These are phyloP conservation scores for Cymbopogon citratus DNA, from an alignment of 176 grass and related monocot species.

Conservation along the genomic window DNA sequence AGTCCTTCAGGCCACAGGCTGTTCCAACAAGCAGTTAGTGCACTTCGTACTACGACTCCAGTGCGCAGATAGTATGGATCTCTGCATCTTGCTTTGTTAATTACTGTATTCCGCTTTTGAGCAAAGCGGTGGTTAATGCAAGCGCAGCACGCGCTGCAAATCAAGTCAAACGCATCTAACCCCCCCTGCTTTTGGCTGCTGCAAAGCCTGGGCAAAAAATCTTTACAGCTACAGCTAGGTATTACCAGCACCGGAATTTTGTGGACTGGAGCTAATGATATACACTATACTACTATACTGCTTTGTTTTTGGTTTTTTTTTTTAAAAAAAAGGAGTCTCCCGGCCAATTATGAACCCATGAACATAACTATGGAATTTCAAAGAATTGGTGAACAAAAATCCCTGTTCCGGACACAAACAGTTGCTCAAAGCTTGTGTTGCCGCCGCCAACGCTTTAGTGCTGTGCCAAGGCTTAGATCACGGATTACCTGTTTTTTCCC, in stretches of 20 bases:
- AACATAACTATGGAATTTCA: too few relatives aligned
- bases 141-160: neutral
- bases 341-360: too few relatives aligned
- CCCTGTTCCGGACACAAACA: too few relatives aligned
- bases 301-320: too few relatives aligned
- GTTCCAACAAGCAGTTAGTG: slow-evolving; percentile 8
- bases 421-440: too few relatives aligned
- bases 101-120: neutral
- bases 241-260: neutral
- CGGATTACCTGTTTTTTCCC: too few relatives aligned
- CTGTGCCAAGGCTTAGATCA: too few relatives aligned
- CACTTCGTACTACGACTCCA: neutral
- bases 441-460: too few relatives aligned
- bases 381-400: too few relatives aligned
- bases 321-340: too few relatives aligned
- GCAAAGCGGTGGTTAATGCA: neutral
- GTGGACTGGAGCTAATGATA: neutral
- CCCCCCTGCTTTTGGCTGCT: neutral
- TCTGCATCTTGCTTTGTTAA: neutral
- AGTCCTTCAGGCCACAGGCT: neutral
- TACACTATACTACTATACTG: too few relatives aligned
- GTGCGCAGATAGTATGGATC: neutral
- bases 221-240: neutral
- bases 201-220: neutral
- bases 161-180: neutral